Evolutionary conservation across 2,329 filamentous ascomycete genomes (phyloP), one percentile per base, ranked within the genome.

Genomic region (Zarea fungicola): DNA sequence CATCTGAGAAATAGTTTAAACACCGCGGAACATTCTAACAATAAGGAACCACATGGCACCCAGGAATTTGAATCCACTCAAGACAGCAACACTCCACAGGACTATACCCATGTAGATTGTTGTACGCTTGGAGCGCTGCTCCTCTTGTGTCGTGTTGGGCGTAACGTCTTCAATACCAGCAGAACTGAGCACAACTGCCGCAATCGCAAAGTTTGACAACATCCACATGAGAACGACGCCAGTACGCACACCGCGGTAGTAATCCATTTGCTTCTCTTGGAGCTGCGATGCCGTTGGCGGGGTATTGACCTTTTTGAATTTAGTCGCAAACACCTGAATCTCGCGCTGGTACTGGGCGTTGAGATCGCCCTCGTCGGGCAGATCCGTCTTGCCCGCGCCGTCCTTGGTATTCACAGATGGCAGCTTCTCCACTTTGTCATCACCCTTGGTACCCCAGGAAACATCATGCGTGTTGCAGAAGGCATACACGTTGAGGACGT

Each of bases 391-490:
- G 58, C 91, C 93, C 57, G 75, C 70, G 57, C 89, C 92, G 37
- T 95, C 87, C 66, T 96, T 96, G 47, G 91, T 85, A 58, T 84
- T 91, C 58, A 93, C 92, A 0, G 84, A 89, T 2, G 89, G 89
- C 46, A 96, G 80, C 62, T 92, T 91, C 59, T 95, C 90, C 6
- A 92, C 79, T 68, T 96, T 96, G 71, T 96, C 92, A 65, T 97
- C 93, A 60, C 93, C 93, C 69, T 97, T 99, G 35, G 93, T 99
- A 62, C 91, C 91, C 91, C 91, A 96, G 4, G 91, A 95, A 56
- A 96, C 93, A 63, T 96, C 91, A 76, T 96, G 91, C 22, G 91
- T 96, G 70, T 96, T 96, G 72, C 91, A 97, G 71, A 99, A 99
- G 53, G 92, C 92, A 69, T 97, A 99, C 50, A 99, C 93, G 74